These are phyloP conservation scores for Trichoderma citrinoviride DNA, from an alignment of 2,329 filamentous ascomycete species.

Conservation along the genomic window DNA sequence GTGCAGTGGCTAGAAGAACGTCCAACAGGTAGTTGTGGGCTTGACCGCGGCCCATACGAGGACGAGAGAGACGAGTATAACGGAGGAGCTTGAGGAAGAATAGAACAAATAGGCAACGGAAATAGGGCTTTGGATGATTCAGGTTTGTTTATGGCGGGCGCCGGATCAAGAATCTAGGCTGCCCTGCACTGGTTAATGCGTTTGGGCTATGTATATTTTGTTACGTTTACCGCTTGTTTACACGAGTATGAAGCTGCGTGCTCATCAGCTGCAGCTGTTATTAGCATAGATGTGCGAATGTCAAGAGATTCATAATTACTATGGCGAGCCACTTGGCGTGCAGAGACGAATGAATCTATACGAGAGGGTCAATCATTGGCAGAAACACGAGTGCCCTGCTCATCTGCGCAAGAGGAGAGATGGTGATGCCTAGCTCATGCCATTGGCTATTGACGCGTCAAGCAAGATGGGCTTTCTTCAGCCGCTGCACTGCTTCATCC, in stretches of 20 bases:
- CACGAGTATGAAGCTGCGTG: slow-evolving; percentile 5
- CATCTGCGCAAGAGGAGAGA: background rate
- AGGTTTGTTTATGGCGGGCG: slow-evolving; percentile 1
- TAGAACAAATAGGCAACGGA: slow-evolving; percentile 13
- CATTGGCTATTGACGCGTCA: background rate
- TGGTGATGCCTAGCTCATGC: background rate
- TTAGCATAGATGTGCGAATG: slow-evolving; percentile 12
- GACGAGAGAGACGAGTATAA: slow-evolving; percentile 34
- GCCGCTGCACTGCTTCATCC: background rate
- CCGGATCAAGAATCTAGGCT: background rate
- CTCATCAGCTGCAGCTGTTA: background rate
- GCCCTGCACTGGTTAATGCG: slow-evolving; percentile 13
- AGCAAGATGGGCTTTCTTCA: background rate
- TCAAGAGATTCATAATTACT: background rate
- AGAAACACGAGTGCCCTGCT: background rate
- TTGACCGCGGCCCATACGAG: slow-evolving; percentile 28
- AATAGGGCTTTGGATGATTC: slow-evolving; percentile 2
- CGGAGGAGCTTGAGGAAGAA: background rate
- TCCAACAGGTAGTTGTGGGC: background rate
- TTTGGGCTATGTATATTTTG: slow-evolving; percentile 14
- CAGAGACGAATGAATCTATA: background rate
- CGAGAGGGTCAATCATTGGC: background rate
- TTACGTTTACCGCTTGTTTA: slow-evolving; percentile 11
- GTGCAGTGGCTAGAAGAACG: slow-evolving; percentile 76
- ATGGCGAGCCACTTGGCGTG: too few relatives aligned